A percentile compares a stretch with the other conserved stretches of the same genome.
Evolutionary conservation across 805 yeast species (phyloP).

Genomic region (Candida cerambycidarum): DNA sequence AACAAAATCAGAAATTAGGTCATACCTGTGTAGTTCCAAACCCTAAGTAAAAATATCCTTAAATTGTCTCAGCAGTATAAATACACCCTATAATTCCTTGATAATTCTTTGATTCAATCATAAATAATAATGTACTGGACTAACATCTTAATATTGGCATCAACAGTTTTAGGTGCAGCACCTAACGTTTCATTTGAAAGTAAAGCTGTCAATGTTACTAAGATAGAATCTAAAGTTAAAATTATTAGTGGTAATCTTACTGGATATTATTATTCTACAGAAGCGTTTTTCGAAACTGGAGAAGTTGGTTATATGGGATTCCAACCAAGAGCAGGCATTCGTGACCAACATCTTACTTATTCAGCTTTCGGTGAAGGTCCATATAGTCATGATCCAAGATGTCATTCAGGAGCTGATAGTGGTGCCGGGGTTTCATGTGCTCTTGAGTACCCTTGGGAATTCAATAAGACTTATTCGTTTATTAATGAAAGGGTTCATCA

Average conservation of each 20-base stretch:
- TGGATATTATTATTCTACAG: slow-evolving; percentile 15
- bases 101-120: too few relatives aligned
- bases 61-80: too few relatives aligned
- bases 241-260: slow-evolving; percentile 10
- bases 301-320: slow-evolving; percentile 13
- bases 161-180: not conserved
- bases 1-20: too few relatives aligned
- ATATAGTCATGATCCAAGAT: slow-evolving; percentile 3
- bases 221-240: slow-evolving; percentile 6
- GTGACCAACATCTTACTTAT: slow-evolving; percentile 12
- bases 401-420: slow-evolving; percentile 15
- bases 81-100: too few relatives aligned
- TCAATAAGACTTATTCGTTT: slow-evolving; percentile 13
- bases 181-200: not conserved
- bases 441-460: slow-evolving; percentile 11
- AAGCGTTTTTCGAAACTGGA: slow-evolving; percentile 3
- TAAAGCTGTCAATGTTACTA: not conserved
- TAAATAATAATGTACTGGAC: not conserved
- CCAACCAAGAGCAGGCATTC: slow-evolving; percentile 12
- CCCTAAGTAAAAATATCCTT: too few relatives aligned
- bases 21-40: too few relatives aligned
- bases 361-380: slow-evolving; percentile 14
- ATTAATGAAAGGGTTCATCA: slow-evolving; percentile 2
- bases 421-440: slow-evolving; percentile 15
- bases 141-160: not conserved